These are phyloP conservation scores for Stephanodiscus triporus DNA, from an alignment of 108 stramenopile genomes.

Conservation along the genomic window DNA sequence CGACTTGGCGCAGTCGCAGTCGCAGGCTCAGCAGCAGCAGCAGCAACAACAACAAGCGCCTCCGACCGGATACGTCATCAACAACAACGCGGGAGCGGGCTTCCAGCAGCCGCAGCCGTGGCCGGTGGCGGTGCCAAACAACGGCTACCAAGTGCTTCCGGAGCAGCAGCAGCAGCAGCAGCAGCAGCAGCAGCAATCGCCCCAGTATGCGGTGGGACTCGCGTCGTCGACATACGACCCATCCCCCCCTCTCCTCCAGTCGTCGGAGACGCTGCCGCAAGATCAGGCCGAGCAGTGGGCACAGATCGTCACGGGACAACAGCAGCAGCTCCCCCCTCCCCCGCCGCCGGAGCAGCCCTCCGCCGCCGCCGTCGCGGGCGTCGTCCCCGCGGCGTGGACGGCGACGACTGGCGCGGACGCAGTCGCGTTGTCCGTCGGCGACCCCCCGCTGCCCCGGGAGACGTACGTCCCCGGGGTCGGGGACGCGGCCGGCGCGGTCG, in stretches of 20 bases:
- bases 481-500: background rate
- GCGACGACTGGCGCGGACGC: background rate
- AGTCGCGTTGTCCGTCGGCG: too few relatives aligned
- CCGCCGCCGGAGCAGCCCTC: background rate
- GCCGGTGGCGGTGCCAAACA: too few relatives aligned
- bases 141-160: background rate
- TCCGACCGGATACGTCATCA: too few relatives aligned
- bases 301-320: background rate
- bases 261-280: background rate
- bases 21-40: conserved; percentile 1
- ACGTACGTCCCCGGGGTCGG: background rate
- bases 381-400: background rate
- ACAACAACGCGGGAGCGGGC: too few relatives aligned
- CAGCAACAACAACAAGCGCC: too few relatives aligned
- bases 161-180: conserved; percentile 15
- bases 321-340: background rate
- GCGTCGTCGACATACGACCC: background rate
- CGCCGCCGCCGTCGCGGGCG: background rate
- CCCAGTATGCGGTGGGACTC: background rate
- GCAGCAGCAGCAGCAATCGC: conserved; percentile 8
- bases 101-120: conserved; percentile 8
- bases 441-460: background rate
- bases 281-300: background rate
- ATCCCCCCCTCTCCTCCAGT: background rate
- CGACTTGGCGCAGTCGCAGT: background rate